phyloP scores from a whole-genome alignment of 352 stramenopile species.

The Phytophthora syringae region DNA sequence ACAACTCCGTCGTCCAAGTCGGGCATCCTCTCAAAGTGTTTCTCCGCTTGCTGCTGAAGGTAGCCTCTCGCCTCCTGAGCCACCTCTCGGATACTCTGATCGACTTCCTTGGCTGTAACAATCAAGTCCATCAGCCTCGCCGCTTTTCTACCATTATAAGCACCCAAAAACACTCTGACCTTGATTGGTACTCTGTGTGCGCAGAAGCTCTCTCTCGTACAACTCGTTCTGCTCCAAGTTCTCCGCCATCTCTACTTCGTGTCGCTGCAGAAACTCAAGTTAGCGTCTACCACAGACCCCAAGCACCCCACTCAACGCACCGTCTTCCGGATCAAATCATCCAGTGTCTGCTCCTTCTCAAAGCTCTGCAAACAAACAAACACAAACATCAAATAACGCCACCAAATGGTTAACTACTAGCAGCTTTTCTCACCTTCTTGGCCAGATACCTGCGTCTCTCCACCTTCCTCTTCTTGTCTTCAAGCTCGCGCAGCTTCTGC shows the following conservation, averaged over 20 bases:
- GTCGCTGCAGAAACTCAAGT: slow-evolving; percentile 39
- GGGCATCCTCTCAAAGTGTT: slow-evolving; percentile 42
- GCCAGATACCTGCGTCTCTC: slow-evolving; percentile 72
- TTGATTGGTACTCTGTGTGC: slow-evolving; percentile 57
- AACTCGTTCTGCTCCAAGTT: slow-evolving; percentile 82
- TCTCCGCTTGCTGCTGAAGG: slow-evolving; percentile 56
- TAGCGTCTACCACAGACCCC: background rate
- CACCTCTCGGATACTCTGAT: slow-evolving; percentile 72
- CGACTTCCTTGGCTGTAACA: slow-evolving; percentile 51
- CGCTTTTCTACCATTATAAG: background rate
- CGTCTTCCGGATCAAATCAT: slow-evolving; percentile 73
- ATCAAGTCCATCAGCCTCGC: background rate
- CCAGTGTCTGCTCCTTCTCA: slow-evolving; percentile 78
- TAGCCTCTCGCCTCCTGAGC: slow-evolving; percentile 59
- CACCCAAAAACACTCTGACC: slow-evolving; percentile 26
- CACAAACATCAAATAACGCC: background rate
- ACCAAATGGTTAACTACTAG: background rate
- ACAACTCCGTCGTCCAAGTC: slow-evolving; percentile 46
- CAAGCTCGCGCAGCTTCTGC: slow-evolving; percentile 61
- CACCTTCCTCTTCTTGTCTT: slow-evolving; percentile 77
- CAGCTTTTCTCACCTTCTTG: slow-evolving; percentile 58
- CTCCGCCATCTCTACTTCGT: slow-evolving; percentile 76
- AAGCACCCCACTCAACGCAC: slow-evolving; percentile 32
- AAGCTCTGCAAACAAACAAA: slow-evolving; percentile 56
- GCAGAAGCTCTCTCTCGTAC: slow-evolving; percentile 66